phyloP scores from a whole-genome alignment of 2,329 filamentous ascomycete species.

The Penicillium sp. region DNA sequence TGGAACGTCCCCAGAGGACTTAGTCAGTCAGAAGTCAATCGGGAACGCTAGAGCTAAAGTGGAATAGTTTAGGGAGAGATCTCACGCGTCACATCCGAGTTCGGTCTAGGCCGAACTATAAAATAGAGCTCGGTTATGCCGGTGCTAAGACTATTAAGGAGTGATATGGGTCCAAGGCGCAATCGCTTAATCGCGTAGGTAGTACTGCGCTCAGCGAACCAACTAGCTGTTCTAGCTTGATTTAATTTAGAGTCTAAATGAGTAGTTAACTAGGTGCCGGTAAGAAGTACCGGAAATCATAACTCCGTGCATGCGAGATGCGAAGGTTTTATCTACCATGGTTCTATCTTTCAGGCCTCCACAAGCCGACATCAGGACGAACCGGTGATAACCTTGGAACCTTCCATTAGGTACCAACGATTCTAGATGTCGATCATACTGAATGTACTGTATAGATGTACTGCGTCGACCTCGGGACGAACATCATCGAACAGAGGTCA shows the following conservation, averaged over 20 bases:
- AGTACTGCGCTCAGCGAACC: too few species aligned
- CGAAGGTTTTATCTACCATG: too few species aligned
- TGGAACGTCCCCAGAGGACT: background rate
- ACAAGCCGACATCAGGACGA: too few species aligned
- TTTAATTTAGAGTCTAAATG: background rate
- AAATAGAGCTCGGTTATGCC: background rate
- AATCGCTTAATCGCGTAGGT: background rate
- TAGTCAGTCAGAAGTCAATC: slow-evolving; percentile 7
- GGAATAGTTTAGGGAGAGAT: slow-evolving; percentile 3
- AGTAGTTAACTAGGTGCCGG: background rate
- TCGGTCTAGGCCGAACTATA: slow-evolving; percentile 13
- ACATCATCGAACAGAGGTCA: too few species aligned
- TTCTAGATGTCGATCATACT: too few species aligned
- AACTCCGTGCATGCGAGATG: background rate
- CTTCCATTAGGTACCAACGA: too few species aligned
- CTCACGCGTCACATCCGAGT: slow-evolving; percentile 8
- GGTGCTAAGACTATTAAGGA: background rate
- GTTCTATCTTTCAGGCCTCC: slow-evolving; percentile 5
- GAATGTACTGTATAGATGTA: too few species aligned
- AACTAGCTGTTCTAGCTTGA: background rate
- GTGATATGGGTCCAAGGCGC: background rate
- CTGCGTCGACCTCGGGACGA: too few species aligned
- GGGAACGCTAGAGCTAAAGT: slow-evolving; percentile 8
- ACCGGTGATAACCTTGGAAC: too few species aligned
- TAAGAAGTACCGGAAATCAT: slow-evolving; percentile 2